phyloP scores from a whole-genome alignment of 192 early-diverging fungal species.

The Ambispora gerdemannii region DNA sequence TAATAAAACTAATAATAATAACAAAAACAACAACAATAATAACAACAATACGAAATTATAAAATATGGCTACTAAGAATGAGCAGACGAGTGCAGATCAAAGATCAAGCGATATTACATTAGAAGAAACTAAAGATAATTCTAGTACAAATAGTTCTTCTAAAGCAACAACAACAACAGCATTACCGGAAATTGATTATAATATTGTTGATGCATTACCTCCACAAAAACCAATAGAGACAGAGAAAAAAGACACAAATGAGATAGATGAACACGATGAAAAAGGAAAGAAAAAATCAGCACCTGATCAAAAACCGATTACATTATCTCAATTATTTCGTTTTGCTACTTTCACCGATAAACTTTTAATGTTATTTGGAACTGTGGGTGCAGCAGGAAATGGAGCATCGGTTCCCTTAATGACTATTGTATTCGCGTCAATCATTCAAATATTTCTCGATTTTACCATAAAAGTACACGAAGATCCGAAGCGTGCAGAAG shows the following conservation, averaged over 20 bases:
- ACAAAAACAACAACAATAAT: too few species aligned
- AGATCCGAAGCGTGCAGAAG: background rate
- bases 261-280: background rate
- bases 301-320: constrained; percentile 45
- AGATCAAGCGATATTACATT: too few species aligned
- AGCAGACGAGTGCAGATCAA: too few species aligned
- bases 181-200: background rate
- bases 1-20: too few species aligned
- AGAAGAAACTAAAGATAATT: too few species aligned
- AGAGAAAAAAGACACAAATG: background rate
- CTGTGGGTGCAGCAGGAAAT: constrained; percentile 13
- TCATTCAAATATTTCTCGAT: constrained; percentile 35
- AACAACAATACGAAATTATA: too few species aligned
- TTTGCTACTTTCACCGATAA: constrained; percentile 61
- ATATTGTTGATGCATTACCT: background rate
- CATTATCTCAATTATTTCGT: constrained; percentile 60
- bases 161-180: too few species aligned
- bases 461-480: constrained; percentile 31
- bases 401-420: constrained; percentile 31
- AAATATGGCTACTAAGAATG: too few species aligned
- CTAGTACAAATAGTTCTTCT: too few species aligned
- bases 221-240: background rate
- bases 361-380: constrained; percentile 21
- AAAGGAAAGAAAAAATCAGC: background rate
- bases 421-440: constrained; percentile 26